Base-by-base conservation (phyloP, 192 early-diverging fungal genomes). In the Coemansia sp. region DNA sequence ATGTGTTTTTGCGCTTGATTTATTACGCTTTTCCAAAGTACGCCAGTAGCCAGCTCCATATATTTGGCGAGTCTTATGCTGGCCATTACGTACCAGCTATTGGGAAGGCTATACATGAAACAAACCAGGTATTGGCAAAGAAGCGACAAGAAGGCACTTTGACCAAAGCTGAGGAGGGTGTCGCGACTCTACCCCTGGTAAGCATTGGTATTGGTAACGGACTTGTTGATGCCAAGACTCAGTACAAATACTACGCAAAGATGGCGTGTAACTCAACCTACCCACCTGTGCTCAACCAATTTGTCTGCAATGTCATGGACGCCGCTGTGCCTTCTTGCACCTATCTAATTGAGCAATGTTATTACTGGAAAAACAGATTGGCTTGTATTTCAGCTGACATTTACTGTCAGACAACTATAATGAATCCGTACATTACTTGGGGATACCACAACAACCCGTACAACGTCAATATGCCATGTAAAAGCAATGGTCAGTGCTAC, bases 81-180 rank as follows among this genome's bases (percentile, higher is more conserved):
- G 97, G 97, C 8, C 95, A 97, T 81, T 99, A 97, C 69, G 88
- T 99, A 55, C 97, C 97, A 32, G 95, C 92, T 35, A 89, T 95
- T 22, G 95, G 87, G 6, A 75, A 84, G 60, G 91, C 89, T 39
- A 95, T 99, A 66, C 84, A 90, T 27, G 85, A 88, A 18, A 82
- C 86, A 37, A 97, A 97, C 76, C 84, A 90, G 59, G 80, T 82
- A 62, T 71, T 75, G 12, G 38, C 68, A 10, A 61, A 35, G 39
- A 76, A 76, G 68, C 39, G 38, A 37, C 52, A 43, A 12, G 47
- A 64, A 2, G 58, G 61, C 9, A 7, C 22, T 35, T 59, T 84
- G 67, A 52, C 45, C 22, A 43, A 59, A 1, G 74, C 59, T 9
- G 80, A 78, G 27, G 59, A 62, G 35, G 73, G 80, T 35, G 76